Conservation (phyloP, 2,329 filamentous ascomycete genomes). For the Fusarium piperis region DNA sequence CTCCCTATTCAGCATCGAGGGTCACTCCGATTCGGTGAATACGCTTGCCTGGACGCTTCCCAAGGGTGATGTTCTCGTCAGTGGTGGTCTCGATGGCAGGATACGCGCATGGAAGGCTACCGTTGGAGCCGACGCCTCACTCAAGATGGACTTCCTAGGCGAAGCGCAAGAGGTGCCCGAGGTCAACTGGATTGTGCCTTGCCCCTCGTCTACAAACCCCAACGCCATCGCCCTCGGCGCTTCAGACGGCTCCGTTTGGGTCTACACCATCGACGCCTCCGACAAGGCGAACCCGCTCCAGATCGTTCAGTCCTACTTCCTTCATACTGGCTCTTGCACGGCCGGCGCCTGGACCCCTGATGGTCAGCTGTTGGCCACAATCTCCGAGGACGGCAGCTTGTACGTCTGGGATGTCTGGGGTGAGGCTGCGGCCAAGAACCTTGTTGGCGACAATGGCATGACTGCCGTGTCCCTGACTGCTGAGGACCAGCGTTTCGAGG, state of each 20-base stretch:
- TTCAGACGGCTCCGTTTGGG: conserved; percentile 92
- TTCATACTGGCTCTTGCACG: conserved; percentile 86
- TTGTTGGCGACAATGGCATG: conserved; percentile 63
- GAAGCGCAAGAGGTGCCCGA: conserved; percentile 92
- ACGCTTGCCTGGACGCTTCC: conserved; percentile 86
- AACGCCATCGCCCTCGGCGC: conserved; percentile 90
- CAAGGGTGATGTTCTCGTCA: conserved; percentile 84
- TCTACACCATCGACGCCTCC: conserved; percentile 82
- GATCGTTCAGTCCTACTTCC: conserved; percentile 91
- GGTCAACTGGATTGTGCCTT: conserved; percentile 88
- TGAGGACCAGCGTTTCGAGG: conserved; percentile 87
- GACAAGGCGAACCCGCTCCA: conserved; percentile 71
- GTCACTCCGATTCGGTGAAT: conserved; percentile 92
- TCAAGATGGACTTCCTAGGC: conserved; percentile 70
- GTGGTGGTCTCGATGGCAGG: conserved; percentile 86
- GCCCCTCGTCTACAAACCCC: conserved; percentile 74
- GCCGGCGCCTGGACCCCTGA: conserved; percentile 92
- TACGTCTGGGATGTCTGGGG: conserved; percentile 95
- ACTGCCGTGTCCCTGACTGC: conserved; percentile 81
- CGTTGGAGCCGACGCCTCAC: conserved; percentile 57
- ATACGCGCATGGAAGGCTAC: conserved; percentile 74
- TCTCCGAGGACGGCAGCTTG: conserved; percentile 87
- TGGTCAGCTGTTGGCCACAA: conserved; percentile 85
- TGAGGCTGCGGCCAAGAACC: conserved; percentile 69
- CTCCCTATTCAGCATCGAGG: conserved; percentile 79